Conservation (phyloP, 2,329 filamentous ascomycete species). For the Pestalotiopsis sp. region DNA sequence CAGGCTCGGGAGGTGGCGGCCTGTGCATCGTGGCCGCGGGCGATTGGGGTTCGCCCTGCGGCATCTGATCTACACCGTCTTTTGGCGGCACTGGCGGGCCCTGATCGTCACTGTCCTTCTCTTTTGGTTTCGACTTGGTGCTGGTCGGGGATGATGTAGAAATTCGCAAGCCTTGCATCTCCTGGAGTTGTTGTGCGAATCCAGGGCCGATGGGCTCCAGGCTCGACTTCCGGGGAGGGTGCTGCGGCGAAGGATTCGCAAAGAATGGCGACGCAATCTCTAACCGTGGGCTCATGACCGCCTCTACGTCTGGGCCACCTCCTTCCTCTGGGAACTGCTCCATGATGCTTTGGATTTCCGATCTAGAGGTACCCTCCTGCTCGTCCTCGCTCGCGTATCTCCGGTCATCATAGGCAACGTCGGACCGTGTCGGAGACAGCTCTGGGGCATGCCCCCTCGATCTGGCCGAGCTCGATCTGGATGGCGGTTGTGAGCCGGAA, state of each 20-base stretch:
- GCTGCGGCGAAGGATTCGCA: conserved; percentile 62
- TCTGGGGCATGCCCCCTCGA: conserved; percentile 45
- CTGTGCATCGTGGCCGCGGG: conserved; percentile 56
- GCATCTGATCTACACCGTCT: conserved; percentile 53
- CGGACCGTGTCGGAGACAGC: conserved; percentile 57
- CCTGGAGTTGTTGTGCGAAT: conserved; percentile 51
- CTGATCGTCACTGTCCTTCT: conserved; percentile 42
- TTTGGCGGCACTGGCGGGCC: conserved; percentile 64
- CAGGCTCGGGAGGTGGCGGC: conserved; percentile 72
- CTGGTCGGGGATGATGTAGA: conserved; percentile 42
- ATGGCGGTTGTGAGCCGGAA: conserved; percentile 56
- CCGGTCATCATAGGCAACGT: conserved; percentile 60
- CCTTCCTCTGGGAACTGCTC: conserved; percentile 84
- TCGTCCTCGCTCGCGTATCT: conserved; percentile 62
- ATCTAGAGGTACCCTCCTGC: conserved; percentile 70
- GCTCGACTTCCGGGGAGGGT: conserved; percentile 85
- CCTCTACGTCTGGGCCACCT: conserved; percentile 72
- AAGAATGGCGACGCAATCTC: conserved; percentile 82
- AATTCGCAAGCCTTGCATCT: conserved; percentile 46
- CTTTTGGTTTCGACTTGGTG: conserved; percentile 39
- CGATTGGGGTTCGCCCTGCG: conserved; percentile 41
- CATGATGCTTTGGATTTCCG: conserved; percentile 97
- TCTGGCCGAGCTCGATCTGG: conserved; percentile 61
- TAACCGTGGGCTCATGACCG: conserved; percentile 89
- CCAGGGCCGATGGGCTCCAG: conserved; percentile 69